phyloP scores from a whole-genome alignment of 148 eudicot genomes.

The Arbutus unedo region DNA sequence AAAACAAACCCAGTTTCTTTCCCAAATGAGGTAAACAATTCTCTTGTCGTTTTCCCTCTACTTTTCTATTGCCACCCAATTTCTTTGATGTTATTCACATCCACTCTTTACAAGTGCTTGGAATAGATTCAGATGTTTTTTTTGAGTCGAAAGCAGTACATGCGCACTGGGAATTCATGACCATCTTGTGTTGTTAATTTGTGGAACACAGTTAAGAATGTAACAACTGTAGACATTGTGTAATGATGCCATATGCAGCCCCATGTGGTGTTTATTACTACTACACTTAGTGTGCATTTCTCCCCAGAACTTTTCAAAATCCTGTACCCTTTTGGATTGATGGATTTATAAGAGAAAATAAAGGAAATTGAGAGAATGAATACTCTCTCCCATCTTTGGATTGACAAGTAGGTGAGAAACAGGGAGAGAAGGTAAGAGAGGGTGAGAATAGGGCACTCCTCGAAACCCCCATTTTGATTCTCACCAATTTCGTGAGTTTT shows the following conservation, averaged over 20 bases:
- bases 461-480: too few relatives aligned
- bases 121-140: not conserved
- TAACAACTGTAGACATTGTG: not conserved
- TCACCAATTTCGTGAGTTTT: too few relatives aligned
- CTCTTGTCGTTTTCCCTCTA: not conserved
- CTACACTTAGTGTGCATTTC: not conserved
- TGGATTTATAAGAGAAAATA: too few relatives aligned
- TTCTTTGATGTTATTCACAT: not conserved
- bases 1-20: not conserved
- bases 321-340: not conserved
- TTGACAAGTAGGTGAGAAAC: too few relatives aligned
- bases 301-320: not conserved
- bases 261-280: not conserved
- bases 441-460: too few relatives aligned
- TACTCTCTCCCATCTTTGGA: too few relatives aligned
- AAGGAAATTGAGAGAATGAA: too few relatives aligned
- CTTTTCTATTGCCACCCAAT: not conserved
- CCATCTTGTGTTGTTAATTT: not conserved
- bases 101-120: not conserved
- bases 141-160: not conserved
- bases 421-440: too few relatives aligned
- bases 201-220: not conserved
- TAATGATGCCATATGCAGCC: not conserved
- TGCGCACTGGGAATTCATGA: not conserved
- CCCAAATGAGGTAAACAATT: conserved; percentile 10